Evolutionary conservation across 169 alveolate species (phyloP), one percentile per base, ranked within the genome.

Genomic region (Perkinsus olseni): DNA sequence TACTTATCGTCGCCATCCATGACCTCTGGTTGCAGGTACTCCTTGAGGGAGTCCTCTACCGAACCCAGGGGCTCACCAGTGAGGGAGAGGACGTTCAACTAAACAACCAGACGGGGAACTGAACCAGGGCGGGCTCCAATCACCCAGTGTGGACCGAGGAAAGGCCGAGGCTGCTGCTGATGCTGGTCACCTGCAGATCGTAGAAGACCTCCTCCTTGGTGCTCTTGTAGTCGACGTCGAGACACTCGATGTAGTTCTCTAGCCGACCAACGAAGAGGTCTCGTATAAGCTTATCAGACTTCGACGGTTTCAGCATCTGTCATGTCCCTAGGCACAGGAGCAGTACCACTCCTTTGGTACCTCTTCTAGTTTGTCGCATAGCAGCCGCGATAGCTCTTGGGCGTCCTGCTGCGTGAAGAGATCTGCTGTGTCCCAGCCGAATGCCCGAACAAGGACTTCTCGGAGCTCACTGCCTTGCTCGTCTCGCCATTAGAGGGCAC

Each of bases 331-430:
- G 99, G 99, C 92, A 97, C 98, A 24, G 97, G 99, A 6, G 97
- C 95, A 0, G 99, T 97, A 39, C 98, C 98, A 93, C 97, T 97
- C 99, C 98, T 98, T 95, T 98, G 97, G 21, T 40, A 62, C 82
- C 96, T 98, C 98, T 91, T 98, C 99, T 95, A 98, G 97, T 37
- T 97, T 97, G 93, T 98, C 99, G 91, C 97, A 96, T 91, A 98
- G 95, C 91, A 97, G 94, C 93, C 97, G 95, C 94, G 97, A 95
- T 90, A 98, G 97, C 95, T 98, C 99, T 93, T 98, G 99, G 24
- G 98, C 98, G 92, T 98, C 99, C 95, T 98, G 99, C 92, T 98
- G 99, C 3, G 98, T 97, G 95, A 97, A 97, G 91, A 98, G 97
- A 95, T 98, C 99, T 36, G 97, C 96, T 0, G 97, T 95, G 38